A percentile compares a stretch with the other conserved stretches of the same genome.
phyloP scores from a whole-genome alignment of 1,139 yeast genomes.

The Geotrichum europaeum region DNA sequence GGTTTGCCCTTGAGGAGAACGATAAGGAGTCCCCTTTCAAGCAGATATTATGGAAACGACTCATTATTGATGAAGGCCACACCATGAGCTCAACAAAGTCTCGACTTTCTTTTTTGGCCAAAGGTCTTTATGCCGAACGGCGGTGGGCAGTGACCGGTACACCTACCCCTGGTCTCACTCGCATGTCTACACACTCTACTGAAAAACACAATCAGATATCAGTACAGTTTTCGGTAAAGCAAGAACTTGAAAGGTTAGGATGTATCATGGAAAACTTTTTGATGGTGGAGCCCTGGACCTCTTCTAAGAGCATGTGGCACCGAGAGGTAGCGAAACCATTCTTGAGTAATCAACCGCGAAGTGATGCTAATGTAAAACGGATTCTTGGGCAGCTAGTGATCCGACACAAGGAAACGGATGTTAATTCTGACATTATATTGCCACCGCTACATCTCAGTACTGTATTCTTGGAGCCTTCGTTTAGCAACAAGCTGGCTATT shows the following conservation, averaged over 20 bases:
- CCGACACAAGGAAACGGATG: conserved; percentile 49
- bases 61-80: conserved; percentile 73
- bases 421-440: conserved; percentile 49
- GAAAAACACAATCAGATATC: background rate
- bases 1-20: conserved; percentile 38
- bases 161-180: conserved; percentile 64
- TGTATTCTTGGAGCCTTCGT: conserved; percentile 53
- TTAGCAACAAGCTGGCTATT: conserved; percentile 53
- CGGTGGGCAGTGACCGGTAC: conserved; percentile 74
- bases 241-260: conserved; percentile 51
- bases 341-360: conserved; percentile 29
- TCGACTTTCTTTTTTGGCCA: conserved; percentile 46
- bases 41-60: conserved; percentile 55
- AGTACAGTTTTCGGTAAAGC: conserved; percentile 14
- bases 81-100: conserved; percentile 45
- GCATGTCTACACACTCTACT: conserved; percentile 34
- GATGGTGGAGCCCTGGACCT: conserved; percentile 53
- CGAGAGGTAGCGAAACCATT: conserved; percentile 47
- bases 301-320: conserved; percentile 46
- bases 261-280: conserved; percentile 44
- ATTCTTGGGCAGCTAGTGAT: conserved; percentile 47
- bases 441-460: conserved; percentile 57
- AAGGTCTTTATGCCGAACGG: conserved; percentile 48
- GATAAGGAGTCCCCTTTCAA: conserved; percentile 11
- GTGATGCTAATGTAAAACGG: conserved; percentile 42